phyloP scores from a whole-genome alignment of 202 grass and related monocot genomes.

The Panicum hallii region DNA sequence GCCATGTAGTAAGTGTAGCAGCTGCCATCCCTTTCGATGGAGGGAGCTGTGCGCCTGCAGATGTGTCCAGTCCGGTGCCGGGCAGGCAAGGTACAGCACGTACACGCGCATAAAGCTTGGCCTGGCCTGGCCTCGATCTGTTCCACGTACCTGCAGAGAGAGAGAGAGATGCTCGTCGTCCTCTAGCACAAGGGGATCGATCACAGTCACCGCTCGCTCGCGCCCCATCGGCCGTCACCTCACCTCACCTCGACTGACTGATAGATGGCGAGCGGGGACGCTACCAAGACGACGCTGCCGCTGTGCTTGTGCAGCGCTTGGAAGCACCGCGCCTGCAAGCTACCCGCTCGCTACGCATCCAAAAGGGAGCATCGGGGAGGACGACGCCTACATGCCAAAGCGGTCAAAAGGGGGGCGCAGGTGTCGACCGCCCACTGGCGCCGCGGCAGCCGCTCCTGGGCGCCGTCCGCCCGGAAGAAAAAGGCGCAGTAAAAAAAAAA shows the following conservation, averaged over 20 bases:
- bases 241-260: background rate
- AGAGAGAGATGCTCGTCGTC: background rate
- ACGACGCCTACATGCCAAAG: slow-evolving; percentile 16
- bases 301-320: slow-evolving; percentile 11
- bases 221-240: background rate
- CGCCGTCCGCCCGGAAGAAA: background rate
- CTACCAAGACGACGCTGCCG: background rate
- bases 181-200: background rate
- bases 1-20: too few species aligned
- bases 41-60: background rate
- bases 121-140: background rate
- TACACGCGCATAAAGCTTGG: slow-evolving; percentile 19
- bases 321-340: background rate
- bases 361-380: slow-evolving; percentile 23
- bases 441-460: slow-evolving; percentile 30
- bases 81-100: background rate
- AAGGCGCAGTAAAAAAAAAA: slow-evolving; percentile 3
- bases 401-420: slow-evolving; percentile 35
- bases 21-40: too few species aligned
- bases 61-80: background rate
- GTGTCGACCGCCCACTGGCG: slow-evolving; percentile 42
- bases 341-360: slow-evolving; percentile 3
- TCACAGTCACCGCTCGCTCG: background rate
- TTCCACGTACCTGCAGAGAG: background rate
- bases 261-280: background rate